These are phyloP conservation scores for Yarrowia divulgata DNA, from an alignment of 805 yeast genomes.

Conservation along the genomic window DNA sequence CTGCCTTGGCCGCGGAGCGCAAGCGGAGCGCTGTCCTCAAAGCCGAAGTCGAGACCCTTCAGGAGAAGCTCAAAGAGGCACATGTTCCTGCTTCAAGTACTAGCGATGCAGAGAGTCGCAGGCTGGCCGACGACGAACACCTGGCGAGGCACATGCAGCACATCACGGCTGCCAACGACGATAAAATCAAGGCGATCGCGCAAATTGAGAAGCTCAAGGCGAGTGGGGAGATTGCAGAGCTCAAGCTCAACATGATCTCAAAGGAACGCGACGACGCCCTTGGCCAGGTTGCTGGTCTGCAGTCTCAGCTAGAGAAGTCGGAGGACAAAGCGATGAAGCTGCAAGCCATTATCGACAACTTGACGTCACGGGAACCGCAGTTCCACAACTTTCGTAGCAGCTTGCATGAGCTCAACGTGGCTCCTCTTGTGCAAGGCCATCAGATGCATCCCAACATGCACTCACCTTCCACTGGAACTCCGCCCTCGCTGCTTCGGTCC, in stretches of 20 bases:
- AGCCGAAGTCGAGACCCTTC: neutral
- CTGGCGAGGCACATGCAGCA: neutral
- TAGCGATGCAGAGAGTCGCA: neutral
- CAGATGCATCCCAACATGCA: constrained; percentile 25
- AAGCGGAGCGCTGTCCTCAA: neutral
- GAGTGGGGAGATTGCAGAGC: constrained; percentile 5
- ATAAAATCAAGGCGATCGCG: constrained; percentile 1
- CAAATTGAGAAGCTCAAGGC: constrained; percentile 10
- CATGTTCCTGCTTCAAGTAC: neutral
- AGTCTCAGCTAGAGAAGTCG: neutral
- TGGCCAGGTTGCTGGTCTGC: neutral
- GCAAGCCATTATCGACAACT: neutral
- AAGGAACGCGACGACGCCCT: constrained; percentile 1
- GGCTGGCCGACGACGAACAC: neutral
- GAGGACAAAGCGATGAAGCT: neutral
- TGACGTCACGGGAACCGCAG: neutral
- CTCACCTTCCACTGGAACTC: neutral
- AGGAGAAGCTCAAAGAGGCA: neutral
- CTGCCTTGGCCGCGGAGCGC: constrained; percentile 21
- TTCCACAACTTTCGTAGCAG: constrained; percentile 5
- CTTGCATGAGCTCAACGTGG: neutral
- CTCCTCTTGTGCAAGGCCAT: neutral
- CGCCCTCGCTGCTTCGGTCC: neutral
- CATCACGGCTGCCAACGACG: neutral
- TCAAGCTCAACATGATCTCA: neutral